Conservation (phyloP, 768 basidiomycete genomes). For the Lanmaoa pseudosensibilis region DNA sequence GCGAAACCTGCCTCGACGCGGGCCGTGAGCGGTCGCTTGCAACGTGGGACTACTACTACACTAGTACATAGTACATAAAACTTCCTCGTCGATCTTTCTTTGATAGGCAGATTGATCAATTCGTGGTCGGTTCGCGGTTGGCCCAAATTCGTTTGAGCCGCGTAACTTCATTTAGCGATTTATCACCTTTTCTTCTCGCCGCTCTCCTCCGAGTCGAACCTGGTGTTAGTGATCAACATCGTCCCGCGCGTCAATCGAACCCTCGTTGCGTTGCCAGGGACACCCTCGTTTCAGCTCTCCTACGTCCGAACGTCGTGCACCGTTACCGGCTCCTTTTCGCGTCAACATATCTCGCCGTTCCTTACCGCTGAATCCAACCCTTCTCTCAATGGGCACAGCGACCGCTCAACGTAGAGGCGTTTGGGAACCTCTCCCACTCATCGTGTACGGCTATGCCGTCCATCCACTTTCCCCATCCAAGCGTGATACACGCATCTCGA, state of each 20-base stretch:
- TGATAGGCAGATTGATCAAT: no score
- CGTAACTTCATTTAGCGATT: no score
- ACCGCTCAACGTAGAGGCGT: slow-evolving; percentile 40
- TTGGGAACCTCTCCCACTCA: slow-evolving; percentile 66
- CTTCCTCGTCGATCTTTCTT: neutral
- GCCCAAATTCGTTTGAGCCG: no score
- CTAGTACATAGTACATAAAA: neutral
- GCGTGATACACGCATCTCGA: slow-evolving; percentile 65
- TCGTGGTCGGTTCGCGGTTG: no score
- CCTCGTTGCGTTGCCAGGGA: neutral
- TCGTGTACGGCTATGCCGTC: slow-evolving; percentile 90
- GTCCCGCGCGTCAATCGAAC: neutral
- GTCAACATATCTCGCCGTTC: neutral
- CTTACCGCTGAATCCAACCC: neutral
- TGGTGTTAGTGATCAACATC: no score
- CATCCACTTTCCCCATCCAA: slow-evolving; percentile 79
- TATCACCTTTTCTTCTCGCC: neutral
- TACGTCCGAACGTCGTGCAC: neutral
- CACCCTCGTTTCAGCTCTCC: neutral
- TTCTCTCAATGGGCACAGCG: slow-evolving; percentile 19
- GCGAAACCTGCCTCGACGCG: neutral
- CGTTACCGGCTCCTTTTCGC: neutral
- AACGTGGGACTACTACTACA: neutral
- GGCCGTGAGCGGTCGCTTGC: no score
- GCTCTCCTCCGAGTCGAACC: no score